Evolutionary conservation across 2,329 filamentous ascomycete species (phyloP), one percentile per base, ranked within the genome.

Genomic region (Trichoderma aggressivum): DNA sequence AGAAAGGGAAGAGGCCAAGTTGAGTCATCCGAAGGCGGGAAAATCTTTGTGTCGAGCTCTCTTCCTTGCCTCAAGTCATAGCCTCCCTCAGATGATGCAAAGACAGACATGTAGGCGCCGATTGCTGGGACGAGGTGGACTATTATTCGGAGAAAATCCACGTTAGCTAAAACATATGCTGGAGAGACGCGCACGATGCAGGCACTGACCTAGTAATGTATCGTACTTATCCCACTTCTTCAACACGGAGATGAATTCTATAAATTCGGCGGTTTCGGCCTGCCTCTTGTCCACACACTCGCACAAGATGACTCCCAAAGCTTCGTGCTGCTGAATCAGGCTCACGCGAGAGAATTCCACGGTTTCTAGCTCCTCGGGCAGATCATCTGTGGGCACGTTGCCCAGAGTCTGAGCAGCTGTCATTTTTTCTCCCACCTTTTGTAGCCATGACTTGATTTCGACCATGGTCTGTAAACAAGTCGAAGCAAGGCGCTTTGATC

Each of bases 291-390:
- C 93, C 73, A 97, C 88, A 69, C 96, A 88, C 72, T 92, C 90
- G 73, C 90, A 90, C 65, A 97, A 83, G 67, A 97, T 92, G n/a
- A 94, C 87, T 14, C 91, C 91, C 18, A 99, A 84, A 18, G 92
- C 89, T 79, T 99, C 95, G 78, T 99, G 97, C 80, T 99, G 95
- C 77, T 93, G 91, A 26, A 91, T 89, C 65, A 99, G 86, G 77
- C 93, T 97, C 74, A 89, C 84, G 58, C 91, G 89, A 76, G 97
- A 93, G 76, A 93, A 92, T 75, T 94, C 91, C 73, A 97, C 87
- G 4, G 91, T 91, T 78, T 97, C 93, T 74, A 91, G 86, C 70
- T 91, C 86, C 74, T 94, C 92, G 11, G 86, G 85, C 58, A 83
- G 79, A 68, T 77, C 79, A 55, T 81, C 80, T 6, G 86, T 81